Evolutionary conservation across 1,139 yeast species (phyloP), one percentile per base, ranked within the genome.

Genomic region (Lodderomyces pseudojiufengensis): DNA sequence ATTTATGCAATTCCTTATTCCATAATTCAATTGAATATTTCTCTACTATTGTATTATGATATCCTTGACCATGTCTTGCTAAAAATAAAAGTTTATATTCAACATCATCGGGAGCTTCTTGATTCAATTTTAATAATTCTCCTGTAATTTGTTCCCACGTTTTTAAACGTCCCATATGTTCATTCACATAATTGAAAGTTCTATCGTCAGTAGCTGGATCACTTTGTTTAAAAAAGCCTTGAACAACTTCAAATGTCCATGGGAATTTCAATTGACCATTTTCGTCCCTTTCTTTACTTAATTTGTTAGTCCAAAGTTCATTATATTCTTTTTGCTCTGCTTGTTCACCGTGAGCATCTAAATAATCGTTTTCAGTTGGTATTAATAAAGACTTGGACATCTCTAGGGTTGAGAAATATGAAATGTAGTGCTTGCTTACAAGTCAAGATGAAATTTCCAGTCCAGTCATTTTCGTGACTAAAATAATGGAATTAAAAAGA

Each of bases 21-120:
- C 90, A 83, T 29, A 57, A 74, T 8, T 66, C 62, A 24, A 65
- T 51, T 7, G 88, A 87, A 51, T 80, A 81, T 41, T 73, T 70
- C 26, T 60, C 60, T 27, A 77, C 75, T 8, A 78, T 78, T 22
- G 69, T 62, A 46, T 84, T 84, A 52, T 84, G 94, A 55, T 65
- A 78, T 0, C 94, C 94, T 55, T 84, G 85, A 7, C 94, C 94
- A 48, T 84, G 94, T 47, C 94, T 70, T 2, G 86, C 88, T 35
- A 80, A 63, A 37, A 78, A 73, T 12, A 83, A 47, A 32, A 83
- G 52, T 51, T 82, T 82, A 54, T 81, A 79, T 21, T 51, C 50
- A 29, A 61, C 76, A 39, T 73, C 63, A 1, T 47, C 47, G 0
- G 47, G 51, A 8, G 71, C 63, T 2, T 46, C 31, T 2, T 43